Evolutionary conservation across 345 rosid species (phyloP).

Genomic region (Pugionium dolabratum): DNA sequence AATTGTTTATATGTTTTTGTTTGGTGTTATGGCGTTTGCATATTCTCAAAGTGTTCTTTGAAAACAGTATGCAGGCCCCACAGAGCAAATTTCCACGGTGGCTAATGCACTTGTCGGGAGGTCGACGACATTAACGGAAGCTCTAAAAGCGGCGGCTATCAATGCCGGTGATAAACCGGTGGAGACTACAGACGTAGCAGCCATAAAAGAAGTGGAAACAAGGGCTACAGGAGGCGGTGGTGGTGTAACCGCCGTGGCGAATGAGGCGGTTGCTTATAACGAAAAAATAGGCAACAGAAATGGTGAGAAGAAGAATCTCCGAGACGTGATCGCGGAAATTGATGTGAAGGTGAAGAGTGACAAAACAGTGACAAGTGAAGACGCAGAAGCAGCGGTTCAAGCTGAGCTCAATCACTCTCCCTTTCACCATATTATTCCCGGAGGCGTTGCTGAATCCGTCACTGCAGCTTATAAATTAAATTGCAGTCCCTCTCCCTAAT

Average conservation of each 20-base stretch:
- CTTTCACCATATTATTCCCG: not conserved
- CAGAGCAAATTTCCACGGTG: conserved; percentile 30
- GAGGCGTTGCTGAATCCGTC: conserved; percentile 41
- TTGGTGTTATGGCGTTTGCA: too few species aligned
- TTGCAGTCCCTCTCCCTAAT: conserved; percentile 14
- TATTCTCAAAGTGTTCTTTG: too few species aligned
- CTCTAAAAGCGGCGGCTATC: conserved; percentile 38
- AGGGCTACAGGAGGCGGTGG: conserved; percentile 12
- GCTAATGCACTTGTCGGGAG: conserved; percentile 37
- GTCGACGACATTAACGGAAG: conserved; percentile 36
- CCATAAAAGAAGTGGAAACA: conserved; percentile 35
- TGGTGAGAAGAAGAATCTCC: conserved; percentile 14
- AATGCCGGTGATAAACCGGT: conserved; percentile 30
- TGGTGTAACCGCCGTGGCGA: conserved; percentile 23
- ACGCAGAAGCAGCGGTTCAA: conserved; percentile 38
- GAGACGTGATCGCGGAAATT: conserved; percentile 27
- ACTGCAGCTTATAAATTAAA: conserved; percentile 37
- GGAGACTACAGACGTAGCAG: conserved; percentile 34
- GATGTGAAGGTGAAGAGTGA: conserved; percentile 29
- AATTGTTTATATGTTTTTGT: too few species aligned
- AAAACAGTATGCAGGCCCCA: conserved; percentile 19
- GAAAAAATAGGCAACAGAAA: not conserved
- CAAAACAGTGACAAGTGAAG: conserved; percentile 32
- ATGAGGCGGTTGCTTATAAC: conserved; percentile 27
- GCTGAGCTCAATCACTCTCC: conserved; percentile 36